These are phyloP conservation scores for Panaeolus cyanescens DNA, from an alignment of 768 basidiomycete genomes.

Conservation along the genomic window DNA sequence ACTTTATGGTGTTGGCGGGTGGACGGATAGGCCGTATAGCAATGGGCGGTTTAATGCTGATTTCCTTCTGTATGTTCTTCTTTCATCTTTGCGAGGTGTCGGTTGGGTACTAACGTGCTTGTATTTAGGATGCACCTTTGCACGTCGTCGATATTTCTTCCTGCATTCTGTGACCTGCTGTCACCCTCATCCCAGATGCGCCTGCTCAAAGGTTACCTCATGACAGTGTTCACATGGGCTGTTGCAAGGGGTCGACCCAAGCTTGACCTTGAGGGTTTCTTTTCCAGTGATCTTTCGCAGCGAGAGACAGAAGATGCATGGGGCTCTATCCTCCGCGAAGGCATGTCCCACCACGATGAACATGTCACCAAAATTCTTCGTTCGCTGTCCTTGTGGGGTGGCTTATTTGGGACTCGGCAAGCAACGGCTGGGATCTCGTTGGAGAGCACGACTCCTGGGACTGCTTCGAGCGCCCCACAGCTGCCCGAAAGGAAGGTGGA, in stretches of 20 bases:
- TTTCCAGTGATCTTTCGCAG: conserved; percentile 5
- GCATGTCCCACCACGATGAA: conserved; percentile 28
- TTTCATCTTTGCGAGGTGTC: background rate
- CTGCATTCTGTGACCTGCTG: conserved; percentile 45
- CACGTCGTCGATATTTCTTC: conserved; percentile 65
- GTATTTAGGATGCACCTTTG: conserved; percentile 67
- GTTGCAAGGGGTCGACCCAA: conserved; percentile 55
- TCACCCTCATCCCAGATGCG: conserved; percentile 44
- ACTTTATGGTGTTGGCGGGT: conserved; percentile 60
- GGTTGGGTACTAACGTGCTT: too few relatives aligned
- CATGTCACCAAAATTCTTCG: conserved; percentile 41
- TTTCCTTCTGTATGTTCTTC: conserved; percentile 52
- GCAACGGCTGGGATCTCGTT: conserved; percentile 25
- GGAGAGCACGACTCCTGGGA: background rate
- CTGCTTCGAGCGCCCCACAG: conserved; percentile 37
- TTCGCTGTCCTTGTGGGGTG: conserved; percentile 30
- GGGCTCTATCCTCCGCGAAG: background rate
- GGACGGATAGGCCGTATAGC: conserved; percentile 33
- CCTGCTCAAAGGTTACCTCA: conserved; percentile 63
- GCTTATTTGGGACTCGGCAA: conserved; percentile 18
- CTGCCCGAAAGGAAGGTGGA: conserved; percentile 36
- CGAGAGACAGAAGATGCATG: conserved; percentile 1
- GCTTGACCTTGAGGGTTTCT: conserved; percentile 54
- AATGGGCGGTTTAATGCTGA: conserved; percentile 48
- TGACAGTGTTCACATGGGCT: conserved; percentile 52